phyloP scores from a whole-genome alignment of 257 asterid species.

The Solanum sitiens region DNA sequence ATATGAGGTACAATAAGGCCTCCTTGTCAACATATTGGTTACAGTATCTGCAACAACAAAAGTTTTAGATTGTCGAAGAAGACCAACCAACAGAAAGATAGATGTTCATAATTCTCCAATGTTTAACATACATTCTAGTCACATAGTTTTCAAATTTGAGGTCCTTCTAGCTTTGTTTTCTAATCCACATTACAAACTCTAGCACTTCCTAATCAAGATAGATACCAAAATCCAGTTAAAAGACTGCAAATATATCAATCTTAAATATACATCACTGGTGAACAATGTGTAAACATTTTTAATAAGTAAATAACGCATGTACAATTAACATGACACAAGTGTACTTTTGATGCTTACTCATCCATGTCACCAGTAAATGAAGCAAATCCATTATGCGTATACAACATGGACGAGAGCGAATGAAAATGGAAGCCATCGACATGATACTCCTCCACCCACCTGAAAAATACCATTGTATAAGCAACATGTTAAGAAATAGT shows the following conservation, averaged over 20 bases:
- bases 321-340: not conserved
- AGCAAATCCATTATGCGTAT: constrained; percentile 95
- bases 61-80: not conserved
- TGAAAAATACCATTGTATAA: constrained; percentile 20
- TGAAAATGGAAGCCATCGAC: constrained; percentile 93
- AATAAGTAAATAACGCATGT: not conserved
- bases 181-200: not conserved
- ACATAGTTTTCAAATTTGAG: not conserved
- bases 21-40: constrained; percentile 94
- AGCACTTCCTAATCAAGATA: not conserved
- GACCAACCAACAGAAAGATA: not conserved
- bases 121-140: not conserved
- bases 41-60: constrained; percentile 58
- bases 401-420: constrained; percentile 91
- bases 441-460: constrained; percentile 98
- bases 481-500: not conserved
- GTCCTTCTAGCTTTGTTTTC: not conserved
- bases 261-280: not conserved
- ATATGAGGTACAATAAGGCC: constrained; percentile 73
- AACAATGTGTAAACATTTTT: not conserved
- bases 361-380: constrained; percentile 87
- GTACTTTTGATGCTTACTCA: constrained; percentile 53
- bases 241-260: not conserved
- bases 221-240: not conserved
- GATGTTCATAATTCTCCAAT: not conserved